Evolutionary conservation across 1,139 yeast species (phyloP).

Genomic region (Wickerhamomyces sp.): DNA sequence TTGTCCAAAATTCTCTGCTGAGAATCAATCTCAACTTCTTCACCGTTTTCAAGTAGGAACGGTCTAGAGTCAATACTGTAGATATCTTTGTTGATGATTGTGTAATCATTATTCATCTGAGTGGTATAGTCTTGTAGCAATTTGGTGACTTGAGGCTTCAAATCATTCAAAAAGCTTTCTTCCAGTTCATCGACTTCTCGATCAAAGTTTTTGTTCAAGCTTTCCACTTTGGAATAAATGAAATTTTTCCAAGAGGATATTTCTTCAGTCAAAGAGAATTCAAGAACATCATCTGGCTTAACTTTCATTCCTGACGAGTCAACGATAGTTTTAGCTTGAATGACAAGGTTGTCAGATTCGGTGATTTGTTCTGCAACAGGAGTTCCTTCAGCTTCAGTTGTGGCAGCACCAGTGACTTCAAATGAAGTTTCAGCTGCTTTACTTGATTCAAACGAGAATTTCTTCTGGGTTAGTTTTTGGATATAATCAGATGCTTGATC

Average conservation of each 20-base stretch:
- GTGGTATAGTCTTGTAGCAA: conserved; percentile 39
- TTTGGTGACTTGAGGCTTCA: conserved; percentile 36
- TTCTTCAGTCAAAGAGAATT: conserved; percentile 19
- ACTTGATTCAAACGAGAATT: conserved; percentile 1
- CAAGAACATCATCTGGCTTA: conserved; percentile 5
- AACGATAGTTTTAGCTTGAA: not conserved
- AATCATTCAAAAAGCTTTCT: conserved; percentile 28
- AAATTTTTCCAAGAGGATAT: conserved; percentile 23
- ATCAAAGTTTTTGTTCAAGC: conserved; percentile 23
- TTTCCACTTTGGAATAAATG: conserved; percentile 20
- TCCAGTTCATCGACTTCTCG: conserved; percentile 31
- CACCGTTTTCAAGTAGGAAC: conserved; percentile 35
- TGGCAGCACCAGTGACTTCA: conserved; percentile 1
- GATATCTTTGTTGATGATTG: conserved; percentile 41
- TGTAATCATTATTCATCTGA: conserved; percentile 41
- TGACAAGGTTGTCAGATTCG: conserved; percentile 1
- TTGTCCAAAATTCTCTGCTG: conserved; percentile 29
- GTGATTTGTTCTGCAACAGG: not conserved
- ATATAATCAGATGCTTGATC: conserved; percentile 10
- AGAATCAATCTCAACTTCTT: conserved; percentile 30
- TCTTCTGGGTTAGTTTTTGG: not conserved
- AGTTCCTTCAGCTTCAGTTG: not conserved
- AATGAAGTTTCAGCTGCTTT: not conserved
- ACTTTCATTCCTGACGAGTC: conserved; percentile 1
- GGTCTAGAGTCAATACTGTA: conserved; percentile 44